phyloP scores from a whole-genome alignment of 2,329 filamentous ascomycete species.

The Hypoxylon sp. region DNA sequence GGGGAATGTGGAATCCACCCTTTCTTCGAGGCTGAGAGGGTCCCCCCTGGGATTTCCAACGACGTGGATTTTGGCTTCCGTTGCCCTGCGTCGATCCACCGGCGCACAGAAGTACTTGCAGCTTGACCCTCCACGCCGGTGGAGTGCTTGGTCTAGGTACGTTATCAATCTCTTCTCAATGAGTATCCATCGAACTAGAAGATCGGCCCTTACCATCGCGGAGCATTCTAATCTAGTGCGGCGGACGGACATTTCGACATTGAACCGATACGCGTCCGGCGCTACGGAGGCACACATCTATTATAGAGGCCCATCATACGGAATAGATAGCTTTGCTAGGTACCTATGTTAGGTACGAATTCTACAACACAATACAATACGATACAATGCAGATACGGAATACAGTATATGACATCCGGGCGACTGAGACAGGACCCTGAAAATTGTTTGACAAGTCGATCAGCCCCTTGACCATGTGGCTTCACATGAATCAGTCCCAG shows the following conservation, averaged over 20 bases:
- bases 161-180: slow-evolving; percentile 7
- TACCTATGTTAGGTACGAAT: slow-evolving; percentile 4
- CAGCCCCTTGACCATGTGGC: slow-evolving; percentile 44
- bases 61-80: slow-evolving; percentile 44
- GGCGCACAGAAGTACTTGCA: slow-evolving; percentile 41
- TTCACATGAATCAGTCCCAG: slow-evolving; percentile 42
- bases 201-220: slow-evolving; percentile 26
- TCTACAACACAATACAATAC: too few species aligned
- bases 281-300: slow-evolving; percentile 1
- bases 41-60: slow-evolving; percentile 33
- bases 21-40: slow-evolving; percentile 32
- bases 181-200: slow-evolving; percentile 5
- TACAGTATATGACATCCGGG: slow-evolving; percentile 26
- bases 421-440: slow-evolving; percentile 46
- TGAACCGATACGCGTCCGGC: slow-evolving; percentile 1
- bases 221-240: slow-evolving; percentile 25
- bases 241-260: slow-evolving; percentile 24
- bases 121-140: slow-evolving; percentile 35
- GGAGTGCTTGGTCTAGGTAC: slow-evolving; percentile 30
- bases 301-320: too few species aligned
- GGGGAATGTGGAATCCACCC: slow-evolving; percentile 23
- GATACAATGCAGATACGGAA: too few species aligned
- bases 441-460: slow-evolving; percentile 38
- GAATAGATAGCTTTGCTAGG: too few species aligned
- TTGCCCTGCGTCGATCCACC: slow-evolving; percentile 42